A percentile compares a stretch with the other conserved stretches of the same genome.
Conservation (phyloP, 2,329 filamentous ascomycete genomes). For the Arthroderma sp. region DNA sequence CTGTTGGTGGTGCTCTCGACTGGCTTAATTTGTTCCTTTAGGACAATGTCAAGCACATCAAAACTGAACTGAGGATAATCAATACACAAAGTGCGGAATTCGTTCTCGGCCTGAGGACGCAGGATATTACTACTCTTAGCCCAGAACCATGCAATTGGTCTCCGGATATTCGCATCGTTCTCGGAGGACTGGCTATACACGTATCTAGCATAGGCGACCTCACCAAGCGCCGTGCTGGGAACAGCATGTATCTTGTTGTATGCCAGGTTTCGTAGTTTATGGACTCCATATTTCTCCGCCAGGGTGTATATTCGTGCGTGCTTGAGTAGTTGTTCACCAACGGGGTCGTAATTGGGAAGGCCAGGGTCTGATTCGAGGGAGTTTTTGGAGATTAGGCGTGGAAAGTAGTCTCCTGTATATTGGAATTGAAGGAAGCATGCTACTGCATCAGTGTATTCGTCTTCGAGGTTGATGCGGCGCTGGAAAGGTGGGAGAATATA, state of each 20-base stretch:
- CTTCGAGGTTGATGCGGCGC: conserved; percentile 55
- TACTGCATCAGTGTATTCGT: conserved; percentile 60
- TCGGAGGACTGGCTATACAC: conserved; percentile 65
- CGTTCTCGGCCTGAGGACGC: conserved; percentile 70
- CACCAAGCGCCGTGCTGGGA: conserved; percentile 73
- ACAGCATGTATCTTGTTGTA: conserved; percentile 88
- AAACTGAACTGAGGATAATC: conserved; percentile 87
- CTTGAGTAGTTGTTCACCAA: conserved; percentile 71
- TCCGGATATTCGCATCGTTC: conserved; percentile 62
- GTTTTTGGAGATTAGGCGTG: conserved; percentile 51
- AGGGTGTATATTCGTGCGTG: conserved; percentile 85
- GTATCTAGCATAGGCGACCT: conserved; percentile 84
- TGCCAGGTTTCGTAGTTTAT: conserved; percentile 59
- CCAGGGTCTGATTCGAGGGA: conserved; percentile 57
- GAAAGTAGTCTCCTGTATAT: conserved; percentile 81
- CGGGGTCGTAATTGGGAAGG: conserved; percentile 56
- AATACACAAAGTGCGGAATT: conserved; percentile 74
- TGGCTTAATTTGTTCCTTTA: conserved; percentile 36
- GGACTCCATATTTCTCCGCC: conserved; percentile 62
- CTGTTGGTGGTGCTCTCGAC: conserved; percentile 24
- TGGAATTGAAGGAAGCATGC: conserved; percentile 72
- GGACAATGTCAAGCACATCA: conserved; percentile 60
- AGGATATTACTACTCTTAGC: conserved; percentile 67
- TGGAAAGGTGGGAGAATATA: conserved; percentile 20
- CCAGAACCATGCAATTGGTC: conserved; percentile 84